A percentile compares a stretch with the other conserved stretches of the same genome.
Evolutionary conservation across 345 rosid genomes (phyloP).

Genomic region (Trapa bicornis): DNA sequence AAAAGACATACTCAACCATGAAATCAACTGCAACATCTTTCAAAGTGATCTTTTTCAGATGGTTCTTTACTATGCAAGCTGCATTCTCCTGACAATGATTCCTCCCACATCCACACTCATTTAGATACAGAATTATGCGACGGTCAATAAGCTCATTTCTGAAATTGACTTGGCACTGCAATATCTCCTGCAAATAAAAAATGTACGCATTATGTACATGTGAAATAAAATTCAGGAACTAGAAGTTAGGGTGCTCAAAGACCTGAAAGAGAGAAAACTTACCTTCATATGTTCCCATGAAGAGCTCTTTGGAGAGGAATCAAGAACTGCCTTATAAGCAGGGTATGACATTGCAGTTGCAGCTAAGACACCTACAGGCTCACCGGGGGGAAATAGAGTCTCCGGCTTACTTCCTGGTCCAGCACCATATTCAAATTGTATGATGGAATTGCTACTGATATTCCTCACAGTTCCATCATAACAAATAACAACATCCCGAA

Average conservation of each 20-base stretch:
- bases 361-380: conserved; percentile 94
- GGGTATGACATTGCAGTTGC: conserved; percentile 98
- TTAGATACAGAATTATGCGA: conserved; percentile 56
- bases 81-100: conserved; percentile 69
- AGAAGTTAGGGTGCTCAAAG: background rate
- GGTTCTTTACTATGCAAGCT: conserved; percentile 56
- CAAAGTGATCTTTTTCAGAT: conserved; percentile 65
- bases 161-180: conserved; percentile 69
- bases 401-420: conserved; percentile 33
- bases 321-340: conserved; percentile 96
- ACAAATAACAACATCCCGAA: conserved; percentile 74
- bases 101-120: conserved; percentile 63
- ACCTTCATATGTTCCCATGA: conserved; percentile 99
- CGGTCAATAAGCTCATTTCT: conserved; percentile 60
- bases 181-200: conserved; percentile 54
- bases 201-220: background rate
- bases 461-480: conserved; percentile 93
- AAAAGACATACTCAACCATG: conserved; percentile 61
- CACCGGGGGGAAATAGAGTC: conserved; percentile 67
- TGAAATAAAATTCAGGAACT: background rate
- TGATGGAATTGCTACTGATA: conserved; percentile 65
- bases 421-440: conserved; percentile 69
- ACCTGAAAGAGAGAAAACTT: conserved; percentile 5
- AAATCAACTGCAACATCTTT: conserved; percentile 53
- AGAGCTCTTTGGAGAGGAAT: conserved; percentile 75